These are phyloP conservation scores for Prunus yedoensis DNA, from an alignment of 331 rosid species.

Conservation along the genomic window DNA sequence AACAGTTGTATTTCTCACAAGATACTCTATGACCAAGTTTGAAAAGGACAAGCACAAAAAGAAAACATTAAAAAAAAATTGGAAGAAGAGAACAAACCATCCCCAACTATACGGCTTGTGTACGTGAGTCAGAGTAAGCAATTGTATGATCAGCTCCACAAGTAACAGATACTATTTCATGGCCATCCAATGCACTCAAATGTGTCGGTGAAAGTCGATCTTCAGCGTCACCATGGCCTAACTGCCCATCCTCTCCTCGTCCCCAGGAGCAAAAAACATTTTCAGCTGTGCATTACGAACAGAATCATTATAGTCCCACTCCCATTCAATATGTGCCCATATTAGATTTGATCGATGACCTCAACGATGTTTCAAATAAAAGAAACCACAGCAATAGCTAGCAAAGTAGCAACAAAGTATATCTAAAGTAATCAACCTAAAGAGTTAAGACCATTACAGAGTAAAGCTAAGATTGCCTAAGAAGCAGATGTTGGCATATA, in stretches of 20 bases:
- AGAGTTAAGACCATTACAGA: neutral
- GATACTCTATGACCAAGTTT: neutral
- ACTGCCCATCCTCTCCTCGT: slow-evolving; percentile 95
- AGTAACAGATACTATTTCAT: slow-evolving; percentile 60
- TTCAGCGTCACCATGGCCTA: slow-evolving; percentile 90
- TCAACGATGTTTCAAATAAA: neutral
- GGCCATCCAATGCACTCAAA: slow-evolving; percentile 70
- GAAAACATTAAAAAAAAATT: slow-evolving; percentile 1
- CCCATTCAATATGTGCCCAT: neutral
- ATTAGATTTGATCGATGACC: neutral
- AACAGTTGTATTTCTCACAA: neutral
- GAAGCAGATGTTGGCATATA: neutral
- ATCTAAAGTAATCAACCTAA: neutral
- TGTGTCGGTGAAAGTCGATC: slow-evolving; percentile 72
- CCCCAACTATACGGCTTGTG: slow-evolving; percentile 88
- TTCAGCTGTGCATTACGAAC: slow-evolving; percentile 57
- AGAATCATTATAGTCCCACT: slow-evolving; percentile 9
- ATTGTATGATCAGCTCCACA: slow-evolving; percentile 96
- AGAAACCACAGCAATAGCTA: neutral
- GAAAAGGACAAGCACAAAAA: too few relatives aligned
- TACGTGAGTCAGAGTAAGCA: slow-evolving; percentile 59
- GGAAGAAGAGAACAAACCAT: slow-evolving; percentile 56
- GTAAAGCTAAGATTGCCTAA: neutral
- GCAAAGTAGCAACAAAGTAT: neutral
- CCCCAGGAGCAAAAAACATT: slow-evolving; percentile 96